Evolutionary conservation across 2,329 filamentous ascomycete species (phyloP), one percentile per base, ranked within the genome.

Genomic region (Aureobasidium subglaciale): DNA sequence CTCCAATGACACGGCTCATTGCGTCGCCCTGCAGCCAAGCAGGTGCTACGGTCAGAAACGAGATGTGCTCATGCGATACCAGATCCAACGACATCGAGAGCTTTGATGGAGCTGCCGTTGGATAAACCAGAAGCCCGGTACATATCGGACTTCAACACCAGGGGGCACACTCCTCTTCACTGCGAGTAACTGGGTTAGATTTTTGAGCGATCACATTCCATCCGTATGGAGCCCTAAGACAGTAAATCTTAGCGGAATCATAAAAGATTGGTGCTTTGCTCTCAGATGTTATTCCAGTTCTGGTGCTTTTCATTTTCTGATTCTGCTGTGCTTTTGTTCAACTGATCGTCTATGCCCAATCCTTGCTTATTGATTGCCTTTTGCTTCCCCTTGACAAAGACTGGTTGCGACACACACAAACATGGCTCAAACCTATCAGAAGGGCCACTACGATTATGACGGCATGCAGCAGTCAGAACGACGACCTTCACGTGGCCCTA

Each of bases 41-140:
- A 41, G 22, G 48, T 52, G 48, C 34, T 16, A 52, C 48, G 25
- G 3, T 18, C 13, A 8, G 40, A 38, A 25, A 38, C 16, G 35
- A 54, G 20, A 54, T 43, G 50, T 16, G 30, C 35, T 42, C 38
- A 54, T 43, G 50, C 50, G 22, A 54, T 43, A 43, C 50, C 50
- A 54, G 50, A 54, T 54, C 25, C 38, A 43, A 42, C 38, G 50
- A 54, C 38, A 30, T 25, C 15, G 37, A 25, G n/a, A 54, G 50
- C 11, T 35, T 24, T 43, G 49, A 42, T 35, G 29, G 15, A 42
- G 20, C 29, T 43, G 27, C 38, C 18, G 37, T 35, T 54, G 38
- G 38, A 54, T 18, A 34, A n/a, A 20, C 50, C 50, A 54, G 24
- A 54, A 34, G 20, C 50, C 29, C 16, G 50, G 50, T 54, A 37